phyloP scores from a whole-genome alignment of 805 yeast genomes.

The Komagataella kurtzmanii region DNA sequence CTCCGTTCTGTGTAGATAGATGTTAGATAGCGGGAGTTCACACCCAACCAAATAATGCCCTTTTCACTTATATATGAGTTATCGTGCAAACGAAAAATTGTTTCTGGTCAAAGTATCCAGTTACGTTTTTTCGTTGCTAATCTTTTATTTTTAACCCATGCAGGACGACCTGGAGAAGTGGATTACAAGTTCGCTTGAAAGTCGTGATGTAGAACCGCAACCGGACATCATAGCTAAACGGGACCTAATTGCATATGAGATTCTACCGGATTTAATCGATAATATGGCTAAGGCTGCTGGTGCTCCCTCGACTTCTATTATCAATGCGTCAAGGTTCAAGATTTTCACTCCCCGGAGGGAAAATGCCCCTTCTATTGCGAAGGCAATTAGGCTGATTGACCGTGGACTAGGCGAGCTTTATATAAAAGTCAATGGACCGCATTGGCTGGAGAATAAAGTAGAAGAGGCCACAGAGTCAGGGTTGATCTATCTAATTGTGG shows the following conservation, averaged over 20 bases:
- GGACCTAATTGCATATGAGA: not conserved
- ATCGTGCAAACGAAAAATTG: not conserved
- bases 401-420: slow-evolving; percentile 14
- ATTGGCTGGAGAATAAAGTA: slow-evolving; percentile 27
- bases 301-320: not conserved
- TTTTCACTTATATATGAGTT: not conserved
- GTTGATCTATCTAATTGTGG: slow-evolving; percentile 26
- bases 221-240: not conserved
- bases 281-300: slow-evolving; percentile 7
- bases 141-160: not conserved
- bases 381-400: slow-evolving; percentile 8
- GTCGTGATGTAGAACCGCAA: not conserved
- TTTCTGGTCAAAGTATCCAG: not conserved
- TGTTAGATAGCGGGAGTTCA: not conserved
- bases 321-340: not conserved
- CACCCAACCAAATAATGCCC: not conserved
- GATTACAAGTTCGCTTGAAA: not conserved
- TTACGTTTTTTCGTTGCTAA: not conserved
- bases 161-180: not conserved
- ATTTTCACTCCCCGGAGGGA: not conserved
- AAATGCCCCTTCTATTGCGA: not conserved
- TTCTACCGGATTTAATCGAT: not conserved
- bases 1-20: not conserved
- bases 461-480: slow-evolving; percentile 35
- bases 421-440: slow-evolving; percentile 16